phyloP scores from a whole-genome alignment of 768 basidiomycete genomes.

The Rhodocollybia butyracea region DNA sequence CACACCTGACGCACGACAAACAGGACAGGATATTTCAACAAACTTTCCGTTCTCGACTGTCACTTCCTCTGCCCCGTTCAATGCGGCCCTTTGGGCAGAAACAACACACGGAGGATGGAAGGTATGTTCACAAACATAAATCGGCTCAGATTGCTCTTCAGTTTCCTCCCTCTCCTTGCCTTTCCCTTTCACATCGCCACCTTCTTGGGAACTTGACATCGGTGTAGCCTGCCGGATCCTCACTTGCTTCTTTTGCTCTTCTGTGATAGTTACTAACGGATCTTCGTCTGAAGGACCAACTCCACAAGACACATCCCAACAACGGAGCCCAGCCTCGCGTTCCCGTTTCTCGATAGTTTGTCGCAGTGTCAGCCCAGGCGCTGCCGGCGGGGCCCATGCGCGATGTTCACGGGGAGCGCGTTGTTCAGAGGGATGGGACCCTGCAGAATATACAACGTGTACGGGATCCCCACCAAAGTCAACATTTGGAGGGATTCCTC shows the following conservation, averaged over 20 bases:
- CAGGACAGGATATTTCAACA: constrained; percentile 73
- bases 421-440: no score
- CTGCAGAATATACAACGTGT: no score
- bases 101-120: constrained; percentile 79
- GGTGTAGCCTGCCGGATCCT: constrained; percentile 25
- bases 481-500: neutral
- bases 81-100: constrained; percentile 57
- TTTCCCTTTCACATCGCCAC: neutral
- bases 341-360: constrained; percentile 72
- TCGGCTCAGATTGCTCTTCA: constrained; percentile 12
- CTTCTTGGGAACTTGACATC: neutral
- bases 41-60: constrained; percentile 27
- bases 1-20: constrained; percentile 63
- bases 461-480: neutral
- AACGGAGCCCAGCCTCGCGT: constrained; percentile 68
- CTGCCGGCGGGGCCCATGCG: constrained; percentile 57
- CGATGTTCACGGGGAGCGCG: constrained; percentile 9
- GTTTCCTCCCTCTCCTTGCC: constrained; percentile 15
- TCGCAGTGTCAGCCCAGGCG: constrained; percentile 69
- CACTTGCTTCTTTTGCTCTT: constrained; percentile 33
- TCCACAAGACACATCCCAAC: constrained; percentile 70
- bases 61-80: constrained; percentile 52
- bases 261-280: constrained; percentile 36
- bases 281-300: constrained; percentile 75
- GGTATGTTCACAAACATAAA: constrained; percentile 52